Evolutionary conservation across 2,329 filamentous ascomycete species (phyloP).

Genomic region (Paraconiothyrium sp.): DNA sequence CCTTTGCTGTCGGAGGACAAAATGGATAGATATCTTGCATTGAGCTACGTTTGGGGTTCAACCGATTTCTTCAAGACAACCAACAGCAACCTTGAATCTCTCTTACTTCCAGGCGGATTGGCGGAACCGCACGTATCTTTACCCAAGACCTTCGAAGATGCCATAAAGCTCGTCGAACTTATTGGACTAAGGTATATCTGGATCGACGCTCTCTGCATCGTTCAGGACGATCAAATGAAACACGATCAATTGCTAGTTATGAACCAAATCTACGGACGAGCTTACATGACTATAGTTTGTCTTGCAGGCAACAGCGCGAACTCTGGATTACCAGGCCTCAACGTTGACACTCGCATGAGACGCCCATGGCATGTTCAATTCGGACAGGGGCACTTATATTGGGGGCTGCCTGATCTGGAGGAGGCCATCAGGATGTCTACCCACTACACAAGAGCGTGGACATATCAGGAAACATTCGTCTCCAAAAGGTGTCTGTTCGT

Average conservation of each 20-base stretch:
- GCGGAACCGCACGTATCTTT: not conserved
- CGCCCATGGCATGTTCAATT: not conserved
- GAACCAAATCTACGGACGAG: conserved; percentile 9
- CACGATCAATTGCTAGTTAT: conserved; percentile 7
- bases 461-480: conserved; percentile 1
- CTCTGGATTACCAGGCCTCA: not conserved
- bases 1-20: not conserved
- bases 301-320: not conserved
- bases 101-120: not conserved
- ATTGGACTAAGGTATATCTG: conserved; percentile 7
- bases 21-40: not conserved
- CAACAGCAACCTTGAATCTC: not conserved
- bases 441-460: conserved; percentile 1
- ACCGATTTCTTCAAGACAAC: conserved; percentile 3
- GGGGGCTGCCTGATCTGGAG: not conserved
- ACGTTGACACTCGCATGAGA: not conserved
- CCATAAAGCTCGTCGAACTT: conserved; percentile 1
- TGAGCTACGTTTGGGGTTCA: conserved; percentile 12
- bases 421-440: not conserved
- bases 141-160: not conserved
- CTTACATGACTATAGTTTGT: conserved; percentile 9
- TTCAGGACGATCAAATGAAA: conserved; percentile 9
- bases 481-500: conserved; percentile 2
- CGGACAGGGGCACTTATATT: not conserved
- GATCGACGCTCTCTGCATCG: conserved; percentile 15